phyloP scores from a whole-genome alignment of 2,329 filamentous ascomycete genomes.

The Aspergillus pseudoglaucus region DNA sequence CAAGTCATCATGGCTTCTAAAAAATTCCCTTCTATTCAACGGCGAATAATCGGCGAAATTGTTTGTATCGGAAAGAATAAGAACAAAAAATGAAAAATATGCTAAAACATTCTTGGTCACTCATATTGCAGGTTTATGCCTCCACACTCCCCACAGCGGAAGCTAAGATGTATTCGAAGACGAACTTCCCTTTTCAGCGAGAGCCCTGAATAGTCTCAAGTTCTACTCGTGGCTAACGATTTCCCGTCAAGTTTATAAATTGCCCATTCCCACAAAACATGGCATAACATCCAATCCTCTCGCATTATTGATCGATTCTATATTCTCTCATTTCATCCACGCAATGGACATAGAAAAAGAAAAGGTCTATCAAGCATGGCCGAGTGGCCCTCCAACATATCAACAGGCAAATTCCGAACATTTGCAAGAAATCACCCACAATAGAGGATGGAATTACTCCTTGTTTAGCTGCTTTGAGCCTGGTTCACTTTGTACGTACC shows the following conservation, averaged over 20 bases:
- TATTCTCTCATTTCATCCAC: background rate
- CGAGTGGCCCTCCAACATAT: conserved; percentile 4
- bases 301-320: too few relatives aligned
- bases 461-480: conserved; percentile 10
- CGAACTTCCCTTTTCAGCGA: conserved; percentile 5
- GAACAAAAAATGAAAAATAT: too few relatives aligned
- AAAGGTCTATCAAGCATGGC: conserved; percentile 7
- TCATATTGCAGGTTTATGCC: background rate
- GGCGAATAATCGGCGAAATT: too few relatives aligned
- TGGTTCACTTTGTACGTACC: conserved; percentile 11
- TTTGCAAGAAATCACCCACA: conserved; percentile 3
- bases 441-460: conserved; percentile 11
- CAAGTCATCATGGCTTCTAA: too few relatives aligned
- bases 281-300: background rate
- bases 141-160: too few relatives aligned
- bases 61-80: background rate
- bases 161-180: conserved; percentile 1
- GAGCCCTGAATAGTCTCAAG: background rate
- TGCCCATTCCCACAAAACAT: background rate
- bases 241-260: background rate
- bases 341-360: background rate
- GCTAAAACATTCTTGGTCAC: background rate
- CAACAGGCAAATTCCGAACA: conserved; percentile 1
- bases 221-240: background rate
- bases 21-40: too few relatives aligned